These are phyloP conservation scores for Massariosphaeria phaeospora DNA, from an alignment of 495 filamentous ascomycete species.

Conservation along the genomic window DNA sequence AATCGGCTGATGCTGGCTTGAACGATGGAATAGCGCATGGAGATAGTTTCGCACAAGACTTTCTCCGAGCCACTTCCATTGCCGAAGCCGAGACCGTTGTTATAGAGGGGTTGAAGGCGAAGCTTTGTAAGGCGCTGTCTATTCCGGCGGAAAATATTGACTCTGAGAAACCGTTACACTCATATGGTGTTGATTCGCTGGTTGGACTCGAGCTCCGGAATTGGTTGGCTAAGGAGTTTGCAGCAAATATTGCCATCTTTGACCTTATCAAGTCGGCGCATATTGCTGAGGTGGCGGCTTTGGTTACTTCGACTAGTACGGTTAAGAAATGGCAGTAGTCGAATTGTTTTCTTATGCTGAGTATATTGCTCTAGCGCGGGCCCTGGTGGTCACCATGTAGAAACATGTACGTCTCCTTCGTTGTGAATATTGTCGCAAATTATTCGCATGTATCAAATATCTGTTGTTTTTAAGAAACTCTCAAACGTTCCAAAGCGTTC, in stretches of 20 bases:
- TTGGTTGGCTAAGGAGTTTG: conserved; percentile 8
- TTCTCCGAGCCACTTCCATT: background rate
- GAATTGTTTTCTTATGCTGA: no score
- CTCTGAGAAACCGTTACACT: background rate
- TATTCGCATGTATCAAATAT: no score
- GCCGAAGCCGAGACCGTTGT: background rate
- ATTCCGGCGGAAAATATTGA: conserved; percentile 3
- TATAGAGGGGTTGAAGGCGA: background rate
- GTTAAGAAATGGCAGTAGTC: no score
- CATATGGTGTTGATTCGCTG: conserved; percentile 22
- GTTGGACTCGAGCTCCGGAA: conserved; percentile 15
- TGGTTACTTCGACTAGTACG: no score
- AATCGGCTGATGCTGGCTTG: background rate
- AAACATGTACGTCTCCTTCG: no score
- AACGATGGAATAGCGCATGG: background rate
- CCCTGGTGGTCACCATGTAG: no score
- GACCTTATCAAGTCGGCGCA: no score
- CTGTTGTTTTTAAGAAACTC: conserved; percentile 7
- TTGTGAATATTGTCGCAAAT: no score
- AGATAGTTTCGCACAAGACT: background rate
- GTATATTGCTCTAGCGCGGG: no score
- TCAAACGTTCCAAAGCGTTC: conserved; percentile 2
- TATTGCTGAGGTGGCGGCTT: no score
- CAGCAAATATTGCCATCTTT: conserved; percentile 10
- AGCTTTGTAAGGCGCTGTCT: background rate